Evolutionary conservation across 2,329 filamentous ascomycete genomes (phyloP).

Genomic region (Huntiella abstrusa): DNA sequence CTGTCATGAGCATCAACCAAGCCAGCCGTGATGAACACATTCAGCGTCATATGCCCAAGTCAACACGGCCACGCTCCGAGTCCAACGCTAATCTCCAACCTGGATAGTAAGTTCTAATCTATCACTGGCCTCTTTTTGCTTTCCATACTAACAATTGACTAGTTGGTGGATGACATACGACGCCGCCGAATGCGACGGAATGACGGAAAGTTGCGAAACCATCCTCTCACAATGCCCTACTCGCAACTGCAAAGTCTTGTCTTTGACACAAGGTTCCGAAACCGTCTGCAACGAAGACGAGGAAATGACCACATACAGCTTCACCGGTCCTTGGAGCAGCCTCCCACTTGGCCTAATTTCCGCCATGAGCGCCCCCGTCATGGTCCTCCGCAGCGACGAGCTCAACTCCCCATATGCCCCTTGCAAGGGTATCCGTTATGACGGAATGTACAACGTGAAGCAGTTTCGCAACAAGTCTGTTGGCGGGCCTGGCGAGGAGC

Average conservation of each 20-base stretch:
- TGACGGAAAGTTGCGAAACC: slow-evolving; percentile 27
- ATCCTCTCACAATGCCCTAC: slow-evolving; percentile 28
- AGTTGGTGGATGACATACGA: slow-evolving; percentile 41
- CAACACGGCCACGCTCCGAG: neutral
- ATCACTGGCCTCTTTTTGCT: neutral
- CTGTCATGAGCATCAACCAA: neutral
- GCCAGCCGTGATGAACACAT: neutral
- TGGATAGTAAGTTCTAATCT: slow-evolving; percentile 24
- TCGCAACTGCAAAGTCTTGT: slow-evolving; percentile 25
- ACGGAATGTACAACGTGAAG: slow-evolving; percentile 34
- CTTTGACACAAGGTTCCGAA: slow-evolving; percentile 32
- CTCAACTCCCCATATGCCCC: slow-evolving; percentile 34
- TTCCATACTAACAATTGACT: slow-evolving; percentile 1
- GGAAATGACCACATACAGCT: slow-evolving; percentile 23
- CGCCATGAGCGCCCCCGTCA: slow-evolving; percentile 29
- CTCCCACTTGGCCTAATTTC: slow-evolving; percentile 31
- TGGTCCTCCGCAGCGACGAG: slow-evolving; percentile 31
- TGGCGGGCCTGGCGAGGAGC: slow-evolving; percentile 2
- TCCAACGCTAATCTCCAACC: slow-evolving; percentile 12
- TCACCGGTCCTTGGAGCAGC: slow-evolving; percentile 24
- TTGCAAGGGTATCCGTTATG: slow-evolving; percentile 33
- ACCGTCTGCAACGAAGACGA: slow-evolving; percentile 19
- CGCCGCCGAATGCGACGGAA: slow-evolving; percentile 36
- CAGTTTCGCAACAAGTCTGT: slow-evolving; percentile 25
- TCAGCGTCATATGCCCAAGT: neutral